A percentile compares a stretch with the other conserved stretches of the same genome.
Evolutionary conservation across 257 asterid species (phyloP).

Genomic region (Mentha longifolia): DNA sequence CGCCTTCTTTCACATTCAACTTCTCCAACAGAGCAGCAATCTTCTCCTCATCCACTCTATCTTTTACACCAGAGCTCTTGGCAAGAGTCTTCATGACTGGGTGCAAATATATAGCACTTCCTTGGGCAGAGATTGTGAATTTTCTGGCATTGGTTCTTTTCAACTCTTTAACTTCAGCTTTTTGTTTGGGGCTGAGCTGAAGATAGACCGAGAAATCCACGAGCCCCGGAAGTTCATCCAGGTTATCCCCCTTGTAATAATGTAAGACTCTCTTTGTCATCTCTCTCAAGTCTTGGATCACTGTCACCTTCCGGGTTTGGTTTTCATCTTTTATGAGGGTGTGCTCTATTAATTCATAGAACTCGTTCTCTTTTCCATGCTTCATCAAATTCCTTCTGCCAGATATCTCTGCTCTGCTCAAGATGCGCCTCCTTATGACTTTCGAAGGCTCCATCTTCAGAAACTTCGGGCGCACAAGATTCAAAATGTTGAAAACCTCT

Average conservation of each 20-base stretch:
- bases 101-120: conserved; percentile 93
- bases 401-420: conserved; percentile 70
- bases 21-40: conserved; percentile 61
- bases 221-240: conserved; percentile 96
- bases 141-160: conserved; percentile 48
- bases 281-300: conserved; percentile 85
- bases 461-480: conserved; percentile 96
- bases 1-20: conserved; percentile 72
- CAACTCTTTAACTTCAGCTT: conserved; percentile 57
- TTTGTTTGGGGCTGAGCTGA: conserved; percentile 64
- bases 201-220: conserved; percentile 83
- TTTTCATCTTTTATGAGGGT: conserved; percentile 73
- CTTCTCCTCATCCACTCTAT: conserved; percentile 80
- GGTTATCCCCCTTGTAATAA: conserved; percentile 90
- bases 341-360: conserved; percentile 84
- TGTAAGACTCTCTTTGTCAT: conserved; percentile 88
- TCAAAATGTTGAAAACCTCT: conserved; percentile 89
- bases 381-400: conserved; percentile 54
- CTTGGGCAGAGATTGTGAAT: conserved; percentile 77
- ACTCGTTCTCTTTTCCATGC: conserved; percentile 64
- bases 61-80: conserved; percentile 60
- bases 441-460: conserved; percentile 69
- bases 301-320: conserved; percentile 67
- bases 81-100: conserved; percentile 73
- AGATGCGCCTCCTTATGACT: conserved; percentile 71